Base-by-base conservation (phyloP, 495 filamentous ascomycete species). In the Chlorociboria aeruginascens region DNA sequence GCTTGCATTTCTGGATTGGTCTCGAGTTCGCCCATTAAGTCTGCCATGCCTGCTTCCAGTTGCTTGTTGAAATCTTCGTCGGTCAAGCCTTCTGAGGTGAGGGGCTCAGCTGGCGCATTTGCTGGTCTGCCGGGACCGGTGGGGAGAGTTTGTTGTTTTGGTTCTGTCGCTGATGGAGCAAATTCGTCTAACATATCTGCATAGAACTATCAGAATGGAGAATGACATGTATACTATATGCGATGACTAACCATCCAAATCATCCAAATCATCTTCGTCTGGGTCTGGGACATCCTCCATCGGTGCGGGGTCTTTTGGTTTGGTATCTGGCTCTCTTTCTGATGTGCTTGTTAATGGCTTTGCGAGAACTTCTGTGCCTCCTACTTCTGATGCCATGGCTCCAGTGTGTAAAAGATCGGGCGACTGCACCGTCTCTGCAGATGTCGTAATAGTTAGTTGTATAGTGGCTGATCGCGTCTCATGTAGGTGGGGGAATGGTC, bases 141-240 rank as follows among this genome's bases (percentile, higher is more conserved):
- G 13, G 64, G 13, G 10, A 32, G 28, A 14, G 48, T 52, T 32
- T 58, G 45, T 20, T 68, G 50, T 59, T 77, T 71, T 29, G 72
- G 65, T 40, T 75, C 69, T 28, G 73, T 46, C 43, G 75, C 76
- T 3, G 72, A 66, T 8, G 72, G 57, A 12, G 79, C 71, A 66
- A 98, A 98, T 56, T 95, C 82, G 53, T 97, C 88, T 30, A 98
- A 82, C 62, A 96, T 79, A 41, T 96, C 88, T 95, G 53, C 14
- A 10, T 28, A 10, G 31, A 20, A 13, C 28, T 10, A 14, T 25
- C 31, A 43, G 25, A 25, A 11, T 29, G 13, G 2, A 29, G 40
- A 8, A 12, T 43, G 3, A 43, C 11, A 8, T 43, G 40, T 25
- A 7, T 28, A n/a, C 14, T 42, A 17, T 20, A 37, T 28, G 28